These are phyloP conservation scores for Picocystis sp. DNA, from an alignment of 163 green algal genomes.

Conservation along the genomic window DNA sequence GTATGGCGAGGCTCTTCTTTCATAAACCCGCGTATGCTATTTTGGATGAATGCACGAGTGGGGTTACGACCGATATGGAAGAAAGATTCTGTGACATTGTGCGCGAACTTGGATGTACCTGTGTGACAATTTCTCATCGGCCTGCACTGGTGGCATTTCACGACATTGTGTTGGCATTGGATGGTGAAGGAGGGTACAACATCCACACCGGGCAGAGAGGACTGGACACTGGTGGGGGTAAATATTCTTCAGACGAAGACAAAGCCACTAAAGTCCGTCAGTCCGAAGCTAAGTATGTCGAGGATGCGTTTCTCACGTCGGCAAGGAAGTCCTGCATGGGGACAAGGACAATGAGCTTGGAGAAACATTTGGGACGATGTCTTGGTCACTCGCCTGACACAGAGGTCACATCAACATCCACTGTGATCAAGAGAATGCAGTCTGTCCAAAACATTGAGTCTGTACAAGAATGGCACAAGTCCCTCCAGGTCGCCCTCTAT, in stretches of 20 bases:
- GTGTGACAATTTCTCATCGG: slow-evolving; percentile 61
- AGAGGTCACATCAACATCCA: too few species aligned
- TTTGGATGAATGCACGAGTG: slow-evolving; percentile 68
- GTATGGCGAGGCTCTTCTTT: slow-evolving; percentile 62
- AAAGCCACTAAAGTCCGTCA: background rate
- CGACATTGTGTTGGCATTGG: slow-evolving; percentile 57
- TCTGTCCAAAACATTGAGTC: too few species aligned
- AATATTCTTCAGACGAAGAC: background rate
- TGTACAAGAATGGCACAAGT: too few species aligned
- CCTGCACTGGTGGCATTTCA: slow-evolving; percentile 65
- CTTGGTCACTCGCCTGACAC: too few species aligned
- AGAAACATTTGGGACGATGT: too few species aligned
- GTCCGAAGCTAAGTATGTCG: background rate
- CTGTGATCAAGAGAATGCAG: too few species aligned
- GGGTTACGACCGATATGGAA: slow-evolving; percentile 62
- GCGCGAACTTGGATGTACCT: slow-evolving; percentile 34
- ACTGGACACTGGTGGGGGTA: background rate
- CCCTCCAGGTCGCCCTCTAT: too few species aligned
- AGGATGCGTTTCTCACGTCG: too few species aligned
- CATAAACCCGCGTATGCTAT: slow-evolving; percentile 57
- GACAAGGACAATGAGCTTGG: too few species aligned
- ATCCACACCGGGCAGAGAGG: slow-evolving; percentile 30
- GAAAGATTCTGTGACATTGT: slow-evolving; percentile 45
- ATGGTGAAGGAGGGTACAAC: slow-evolving; percentile 54
- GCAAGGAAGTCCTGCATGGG: too few species aligned